Evolutionary conservation across 345 rosid species (phyloP), one percentile per base, ranked within the genome.

Genomic region (Camelina neglecta): DNA sequence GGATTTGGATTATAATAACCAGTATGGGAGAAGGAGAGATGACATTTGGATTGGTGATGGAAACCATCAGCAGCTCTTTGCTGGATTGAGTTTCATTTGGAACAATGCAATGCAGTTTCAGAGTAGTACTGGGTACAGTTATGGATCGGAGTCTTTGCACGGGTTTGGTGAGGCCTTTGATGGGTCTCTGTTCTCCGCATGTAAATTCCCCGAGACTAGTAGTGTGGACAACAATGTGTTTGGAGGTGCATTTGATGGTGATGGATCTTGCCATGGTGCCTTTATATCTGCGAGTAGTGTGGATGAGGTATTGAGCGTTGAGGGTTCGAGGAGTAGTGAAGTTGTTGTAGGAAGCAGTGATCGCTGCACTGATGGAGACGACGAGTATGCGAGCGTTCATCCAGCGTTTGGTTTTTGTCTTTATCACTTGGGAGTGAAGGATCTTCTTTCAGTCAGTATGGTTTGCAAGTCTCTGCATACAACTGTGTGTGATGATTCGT

Each of bases 41-140:
- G 86, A 84, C 31, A 68, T 65, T 49, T 80, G 84, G 63, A 56
- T 78, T 3, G 81, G 76, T 51, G 80, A 83, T 60, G 90, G 82
- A 4, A 87, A 83, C 70, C 75, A 75, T 79, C 89, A 85, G 54
- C 54, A 55, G 77, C 75, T 92, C 36, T 86, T 89, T 86, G 97
- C 98, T 0, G 93, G 90, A 3, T 82, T 89, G 80, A 88, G 91
- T 80, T 82, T 85, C 64, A 69, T 95, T 45, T 90, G 93, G 93
- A 91, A 83, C 73, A 91, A 90, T 76, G 96, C 93, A 1, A 79
- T 90, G 90, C 77, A 74, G 85, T 81, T 87, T 69, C 94, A 82
- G 55, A 73, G 53, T 67, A 64, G 60, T 70, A 64, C 57, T 70
- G 85, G 71, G 69, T 58, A 16, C 41, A 51, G 7, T 66, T 33